Evolutionary conservation across 2,329 filamentous ascomycete species (phyloP).

Genomic region (Fusarium floridanum): DNA sequence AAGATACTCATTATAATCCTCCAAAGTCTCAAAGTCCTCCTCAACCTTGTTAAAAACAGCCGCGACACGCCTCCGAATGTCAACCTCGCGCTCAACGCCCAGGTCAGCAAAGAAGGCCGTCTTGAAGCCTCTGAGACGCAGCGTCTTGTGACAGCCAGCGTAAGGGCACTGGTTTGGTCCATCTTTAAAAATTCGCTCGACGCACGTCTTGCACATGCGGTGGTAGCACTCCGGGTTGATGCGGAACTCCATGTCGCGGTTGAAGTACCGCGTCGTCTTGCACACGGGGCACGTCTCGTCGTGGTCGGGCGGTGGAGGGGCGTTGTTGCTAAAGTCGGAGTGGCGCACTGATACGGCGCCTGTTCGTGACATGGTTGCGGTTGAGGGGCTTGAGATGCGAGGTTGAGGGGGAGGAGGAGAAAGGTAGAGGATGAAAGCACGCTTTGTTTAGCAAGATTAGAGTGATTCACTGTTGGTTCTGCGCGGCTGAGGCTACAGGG

Average conservation of each 20-base stretch:
- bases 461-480: constrained; percentile 30
- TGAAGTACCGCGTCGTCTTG: constrained; percentile 96
- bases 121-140: constrained; percentile 87
- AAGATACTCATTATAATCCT: constrained; percentile 93
- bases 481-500: constrained; percentile 44
- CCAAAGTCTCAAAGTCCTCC: constrained; percentile 89
- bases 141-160: constrained; percentile 86
- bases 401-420: background rate
- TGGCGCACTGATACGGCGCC: constrained; percentile 49
- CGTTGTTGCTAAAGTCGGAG: constrained; percentile 21
- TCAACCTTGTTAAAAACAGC: constrained; percentile 87
- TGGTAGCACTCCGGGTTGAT: constrained; percentile 99
- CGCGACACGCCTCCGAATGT: constrained; percentile 85
- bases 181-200: constrained; percentile 91
- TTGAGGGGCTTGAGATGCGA: too few relatives aligned
- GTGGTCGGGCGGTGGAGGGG: constrained; percentile 42
- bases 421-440: background rate
- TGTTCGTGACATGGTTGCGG: constrained; percentile 46
- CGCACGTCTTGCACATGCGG: constrained; percentile 97
- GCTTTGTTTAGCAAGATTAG: constrained; percentile 11
- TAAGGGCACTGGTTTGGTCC: constrained; percentile 95
- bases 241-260: constrained; percentile 92
- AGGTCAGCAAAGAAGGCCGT: constrained; percentile 92
- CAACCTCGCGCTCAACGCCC: constrained; percentile 89
- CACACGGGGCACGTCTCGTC: constrained; percentile 94